phyloP scores from a whole-genome alignment of 805 yeast species.

The Suhomyces xylopsoci region DNA sequence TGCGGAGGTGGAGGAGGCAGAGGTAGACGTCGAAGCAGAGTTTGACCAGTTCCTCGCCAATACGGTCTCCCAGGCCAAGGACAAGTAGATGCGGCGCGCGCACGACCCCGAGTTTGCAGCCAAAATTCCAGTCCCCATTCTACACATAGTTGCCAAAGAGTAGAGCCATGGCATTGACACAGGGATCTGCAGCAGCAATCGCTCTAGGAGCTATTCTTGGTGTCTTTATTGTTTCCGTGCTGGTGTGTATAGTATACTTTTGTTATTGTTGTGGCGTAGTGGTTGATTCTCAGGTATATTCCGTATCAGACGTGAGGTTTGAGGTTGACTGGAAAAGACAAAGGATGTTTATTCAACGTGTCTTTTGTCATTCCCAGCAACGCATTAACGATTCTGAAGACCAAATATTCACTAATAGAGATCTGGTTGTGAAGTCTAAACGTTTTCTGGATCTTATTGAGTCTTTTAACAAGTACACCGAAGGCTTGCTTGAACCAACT shows the following conservation, averaged over 20 bases:
- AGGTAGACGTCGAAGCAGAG: conserved; percentile 28
- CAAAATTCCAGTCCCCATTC: background rate
- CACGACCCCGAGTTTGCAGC: conserved; percentile 2
- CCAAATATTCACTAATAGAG: background rate
- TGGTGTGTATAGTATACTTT: background rate
- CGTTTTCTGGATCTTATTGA: conserved; percentile 8
- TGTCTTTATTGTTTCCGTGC: background rate
- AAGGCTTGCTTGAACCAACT: conserved; percentile 2
- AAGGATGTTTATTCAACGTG: background rate
- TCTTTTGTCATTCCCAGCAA: background rate
- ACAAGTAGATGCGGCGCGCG: background rate
- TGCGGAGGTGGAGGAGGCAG: conserved; percentile 4
- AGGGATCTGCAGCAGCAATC: background rate
- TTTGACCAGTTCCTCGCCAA: conserved; percentile 12
- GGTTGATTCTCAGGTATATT: background rate
- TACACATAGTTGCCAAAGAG: background rate
- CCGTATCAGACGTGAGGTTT: background rate
- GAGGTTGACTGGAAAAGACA: background rate
- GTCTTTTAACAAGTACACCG: conserved; percentile 13
- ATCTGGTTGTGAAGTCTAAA: background rate
- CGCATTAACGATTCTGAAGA: background rate
- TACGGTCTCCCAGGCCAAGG: background rate
- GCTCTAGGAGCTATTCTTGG: conserved; percentile 4
- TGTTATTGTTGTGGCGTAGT: background rate
- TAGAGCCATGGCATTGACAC: background rate